Evolutionary conservation across 768 basidiomycete genomes (phyloP).

Genomic region (Auriculariales sp.): DNA sequence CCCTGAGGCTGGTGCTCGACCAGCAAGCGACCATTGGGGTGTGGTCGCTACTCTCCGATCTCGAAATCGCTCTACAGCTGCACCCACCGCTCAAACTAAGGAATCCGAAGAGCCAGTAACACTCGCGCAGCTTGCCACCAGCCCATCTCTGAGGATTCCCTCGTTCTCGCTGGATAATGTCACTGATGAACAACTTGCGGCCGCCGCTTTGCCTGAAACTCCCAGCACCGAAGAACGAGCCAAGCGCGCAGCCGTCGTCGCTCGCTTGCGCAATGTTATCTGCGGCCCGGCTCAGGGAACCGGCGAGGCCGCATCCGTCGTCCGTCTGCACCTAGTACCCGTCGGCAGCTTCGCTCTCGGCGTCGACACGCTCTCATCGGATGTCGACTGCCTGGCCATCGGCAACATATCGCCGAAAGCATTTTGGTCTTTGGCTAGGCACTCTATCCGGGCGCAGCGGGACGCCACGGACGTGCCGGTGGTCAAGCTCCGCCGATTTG

Average conservation of each 20-base stretch:
- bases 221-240: too few relatives aligned
- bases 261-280: not conserved
- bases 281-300: too few relatives aligned
- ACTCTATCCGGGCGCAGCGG: conserved; percentile 1
- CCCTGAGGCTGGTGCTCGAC: not conserved
- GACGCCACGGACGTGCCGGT: not conserved
- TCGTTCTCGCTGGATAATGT: too few relatives aligned
- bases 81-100: too few relatives aligned
- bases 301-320: not conserved
- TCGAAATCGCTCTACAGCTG: too few relatives aligned
- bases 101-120: too few relatives aligned
- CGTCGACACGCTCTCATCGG: conserved; percentile 9
- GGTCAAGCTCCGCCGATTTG: conserved; percentile 9
- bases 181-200: too few relatives aligned
- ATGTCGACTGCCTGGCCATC: conserved; percentile 12
- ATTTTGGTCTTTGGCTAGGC: conserved; percentile 11
- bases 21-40: conserved; percentile 9
- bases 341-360: conserved; percentile 13
- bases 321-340: conserved; percentile 6
- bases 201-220: too few relatives aligned
- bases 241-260: too few relatives aligned
- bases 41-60: too few relatives aligned
- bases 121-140: too few relatives aligned
- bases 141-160: too few relatives aligned
- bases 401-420: conserved; percentile 11